These are phyloP conservation scores for Fraxinus sp. DNA, from an alignment of 305 asterid species.

Conservation along the genomic window DNA sequence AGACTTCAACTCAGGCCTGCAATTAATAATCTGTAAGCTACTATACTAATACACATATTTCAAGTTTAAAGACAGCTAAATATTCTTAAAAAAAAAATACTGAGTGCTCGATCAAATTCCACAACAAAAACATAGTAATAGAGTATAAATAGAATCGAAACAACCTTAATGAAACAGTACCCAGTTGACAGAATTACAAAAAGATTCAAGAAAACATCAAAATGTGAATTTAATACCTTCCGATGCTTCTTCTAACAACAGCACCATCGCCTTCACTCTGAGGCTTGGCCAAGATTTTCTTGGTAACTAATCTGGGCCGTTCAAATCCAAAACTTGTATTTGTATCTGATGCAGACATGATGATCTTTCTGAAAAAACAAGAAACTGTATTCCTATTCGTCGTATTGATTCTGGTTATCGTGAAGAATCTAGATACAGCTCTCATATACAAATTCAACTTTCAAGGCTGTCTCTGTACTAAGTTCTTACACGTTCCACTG, in stretches of 20 bases:
- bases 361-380: constrained; percentile 25
- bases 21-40: constrained; percentile 17
- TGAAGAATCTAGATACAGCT: constrained; percentile 30
- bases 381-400: neutral
- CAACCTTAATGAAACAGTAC: neutral
- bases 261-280: constrained; percentile 92
- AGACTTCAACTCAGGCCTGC: constrained; percentile 82
- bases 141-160: neutral
- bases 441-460: constrained; percentile 36
- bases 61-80: neutral
- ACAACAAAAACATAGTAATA: neutral
- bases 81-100: neutral
- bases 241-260: constrained; percentile 82
- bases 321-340: constrained; percentile 32
- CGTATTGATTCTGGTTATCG: constrained; percentile 4
- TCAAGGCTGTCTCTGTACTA: constrained; percentile 6
- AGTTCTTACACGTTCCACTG: constrained; percentile 10
- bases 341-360: constrained; percentile 48
- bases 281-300: constrained; percentile 63
- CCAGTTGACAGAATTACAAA: neutral
- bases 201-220: neutral
- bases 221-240: constrained; percentile 45
- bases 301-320: constrained; percentile 68
- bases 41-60: neutral
- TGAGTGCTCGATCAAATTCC: neutral